Base-by-base conservation (phyloP, 164 flowering plant genomes). In the Chimonanthus praecox region DNA sequence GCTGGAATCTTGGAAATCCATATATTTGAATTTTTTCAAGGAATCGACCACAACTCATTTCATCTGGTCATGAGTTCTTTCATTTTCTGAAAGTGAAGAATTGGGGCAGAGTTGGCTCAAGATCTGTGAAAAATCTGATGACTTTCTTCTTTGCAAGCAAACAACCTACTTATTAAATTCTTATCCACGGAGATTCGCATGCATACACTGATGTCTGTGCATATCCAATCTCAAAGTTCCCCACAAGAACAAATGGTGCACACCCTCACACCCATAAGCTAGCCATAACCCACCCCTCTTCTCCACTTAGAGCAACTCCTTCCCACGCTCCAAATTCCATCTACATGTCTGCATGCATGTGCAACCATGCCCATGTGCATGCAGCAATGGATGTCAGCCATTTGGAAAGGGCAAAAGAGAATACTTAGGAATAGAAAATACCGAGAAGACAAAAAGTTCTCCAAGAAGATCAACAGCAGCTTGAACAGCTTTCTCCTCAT, bases 401-500 rank as follows among this genome's bases (percentile, higher is more conserved):
- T 63, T 63, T 63, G 21, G 6, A 68, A 68, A 54, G 15, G 4
- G 8, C 58, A n/a, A 47, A 47, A 43, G 6, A 43, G 63, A 10
- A 10, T 49, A 16, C 64, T 18, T 13, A 13, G 33, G 48, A 58
- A 18, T 47, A 6, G 45, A 11, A 9, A 73, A 3, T 88, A 92
- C 98, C 90, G 90, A 69, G 80, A 92, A 91, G 69, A 94, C 85
- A 71, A 94, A 91, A 69, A 91, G 18, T 72, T 94, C 98, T 9
- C 98, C 98, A 75, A 94, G 71, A 75, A 94, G 92, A 75, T 92
- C 97, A 3, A 79, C 89, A 74, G 98, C 95, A 80, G 89, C 95
- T 78, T 91, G 95, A 78, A 94, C 92, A 82, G 98, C 98, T 82
- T 85, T 94, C 80, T 92, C 95, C 79, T 88, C 97, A 80, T 94